These are phyloP conservation scores for Hymenoscyphus infarciens DNA, from an alignment of 2,329 filamentous ascomycete species.

Conservation along the genomic window DNA sequence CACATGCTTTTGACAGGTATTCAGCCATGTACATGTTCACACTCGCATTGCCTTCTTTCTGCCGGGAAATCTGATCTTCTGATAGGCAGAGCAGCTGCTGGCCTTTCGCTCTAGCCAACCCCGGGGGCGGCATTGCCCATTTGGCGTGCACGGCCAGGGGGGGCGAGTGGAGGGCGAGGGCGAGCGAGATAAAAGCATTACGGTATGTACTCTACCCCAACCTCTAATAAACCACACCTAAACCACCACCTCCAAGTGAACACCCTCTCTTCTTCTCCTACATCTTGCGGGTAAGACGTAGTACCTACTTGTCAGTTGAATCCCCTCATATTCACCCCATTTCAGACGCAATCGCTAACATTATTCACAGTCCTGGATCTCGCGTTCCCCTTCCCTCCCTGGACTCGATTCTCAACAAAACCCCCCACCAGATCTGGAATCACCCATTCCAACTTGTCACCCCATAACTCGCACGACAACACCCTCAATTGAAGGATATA, in stretches of 20 bases:
- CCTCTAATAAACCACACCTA: neutral
- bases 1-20: neutral
- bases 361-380: neutral
- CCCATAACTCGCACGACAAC: neutral
- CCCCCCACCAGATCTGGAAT: neutral
- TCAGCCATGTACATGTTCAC: neutral
- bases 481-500: neutral
- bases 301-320: neutral
- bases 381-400: neutral
- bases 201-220: neutral
- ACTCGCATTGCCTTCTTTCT: neutral
- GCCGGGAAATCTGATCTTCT: neutral
- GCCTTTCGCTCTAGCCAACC: neutral
- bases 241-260: neutral
- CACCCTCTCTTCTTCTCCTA: neutral
- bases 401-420: neutral
- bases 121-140: neutral
- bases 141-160: neutral
- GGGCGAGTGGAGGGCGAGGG: neutral
- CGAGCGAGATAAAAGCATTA: constrained; percentile 4
- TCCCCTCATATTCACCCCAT: neutral
- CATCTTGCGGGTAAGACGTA: neutral
- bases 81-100: neutral
- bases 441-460: constrained; percentile 1
- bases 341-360: constrained; percentile 8